These are phyloP conservation scores for Pythium dissotocum DNA, from an alignment of 352 stramenopile genomes.

Conservation along the genomic window DNA sequence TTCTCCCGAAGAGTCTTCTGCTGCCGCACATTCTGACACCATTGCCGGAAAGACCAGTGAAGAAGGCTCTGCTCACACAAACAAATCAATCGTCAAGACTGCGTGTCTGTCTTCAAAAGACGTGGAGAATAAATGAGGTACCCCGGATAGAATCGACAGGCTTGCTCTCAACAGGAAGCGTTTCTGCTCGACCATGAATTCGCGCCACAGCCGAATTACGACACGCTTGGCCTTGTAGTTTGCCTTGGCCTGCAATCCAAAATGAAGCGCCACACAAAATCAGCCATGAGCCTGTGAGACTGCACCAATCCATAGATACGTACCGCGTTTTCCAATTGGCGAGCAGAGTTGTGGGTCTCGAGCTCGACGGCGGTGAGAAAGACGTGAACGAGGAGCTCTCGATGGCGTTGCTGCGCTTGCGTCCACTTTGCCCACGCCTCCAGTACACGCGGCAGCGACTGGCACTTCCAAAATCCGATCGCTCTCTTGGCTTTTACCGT, in stretches of 20 bases:
- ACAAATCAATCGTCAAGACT: neutral
- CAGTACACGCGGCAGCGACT: constrained; percentile 60
- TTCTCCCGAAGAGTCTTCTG: constrained; percentile 48
- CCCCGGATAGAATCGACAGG: constrained; percentile 66
- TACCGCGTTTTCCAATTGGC: constrained; percentile 49
- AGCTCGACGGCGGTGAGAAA: constrained; percentile 67
- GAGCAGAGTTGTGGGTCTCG: constrained; percentile 69
- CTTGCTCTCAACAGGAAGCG: constrained; percentile 68
- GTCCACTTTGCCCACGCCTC: constrained; percentile 47
- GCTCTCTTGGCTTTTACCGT: constrained; percentile 53
- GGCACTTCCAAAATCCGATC: constrained; percentile 67
- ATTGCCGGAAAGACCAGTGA: constrained; percentile 74
- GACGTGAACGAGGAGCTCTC: constrained; percentile 47
- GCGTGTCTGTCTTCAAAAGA: neutral
- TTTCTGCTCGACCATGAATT: constrained; percentile 60
- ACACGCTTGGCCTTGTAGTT: constrained; percentile 47
- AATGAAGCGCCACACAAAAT: neutral
- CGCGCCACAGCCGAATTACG: constrained; percentile 50
- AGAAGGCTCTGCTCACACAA: constrained; percentile 44
- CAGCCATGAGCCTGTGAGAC: neutral
- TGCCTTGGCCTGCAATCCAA: constrained; percentile 33
- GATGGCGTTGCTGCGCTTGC: constrained; percentile 20
- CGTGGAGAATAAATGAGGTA: constrained; percentile 31
- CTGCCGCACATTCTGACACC: constrained; percentile 42
- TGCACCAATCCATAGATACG: neutral